Evolutionary conservation across 108 stramenopile species (phyloP), one percentile per base, ranked within the genome.

Genomic region (Cyclotella baltica): DNA sequence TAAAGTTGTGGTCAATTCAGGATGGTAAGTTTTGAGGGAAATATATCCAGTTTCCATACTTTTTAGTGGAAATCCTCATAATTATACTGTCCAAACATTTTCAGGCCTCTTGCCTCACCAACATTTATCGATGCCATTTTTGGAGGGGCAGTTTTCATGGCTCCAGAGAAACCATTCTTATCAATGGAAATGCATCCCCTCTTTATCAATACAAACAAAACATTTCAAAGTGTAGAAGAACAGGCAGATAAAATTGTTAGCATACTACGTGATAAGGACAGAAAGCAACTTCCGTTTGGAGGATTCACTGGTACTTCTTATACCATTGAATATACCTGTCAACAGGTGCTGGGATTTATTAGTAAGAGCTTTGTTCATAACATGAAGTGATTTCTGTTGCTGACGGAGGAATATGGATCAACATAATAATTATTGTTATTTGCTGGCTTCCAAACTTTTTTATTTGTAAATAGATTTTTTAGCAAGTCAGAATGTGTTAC

Each of bases 111-210:
- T 23, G 6, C 4, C 19, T 55, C 53, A 23, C 53, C 53, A 55
- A 55, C 53, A 23, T 16, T 55, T 6, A 19, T 55, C 19, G 53
- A 55, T n/a, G 23, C 53, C 9, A 55, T 55, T n/a, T 55, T 23
- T 55, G 53, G 53, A 16, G 53, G 53, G 19, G 53, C 22, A 19
- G 53, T 55, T n/a, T 55, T 55, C 19, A 55, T 55, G 53, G 53
- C 53, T 55, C 53, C 53, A 55, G 19, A 8, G 4, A 55, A n/a
- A 23, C 53, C 8, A 25, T 55, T 55, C 23, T 19, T 5, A 6
- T 55, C 53, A 16, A 55, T 55, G 5, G 53, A 55, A 55, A 55
- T 55, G 53, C 53, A 55, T 19, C 53, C 53, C 19, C 23, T 55
- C 19, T 55, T 55, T n/a, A 25, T 55, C 6, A 55, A 55, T 5